Conservation (phyloP, 2,329 filamentous ascomycete genomes). For the Coniochaeta sp. region DNA sequence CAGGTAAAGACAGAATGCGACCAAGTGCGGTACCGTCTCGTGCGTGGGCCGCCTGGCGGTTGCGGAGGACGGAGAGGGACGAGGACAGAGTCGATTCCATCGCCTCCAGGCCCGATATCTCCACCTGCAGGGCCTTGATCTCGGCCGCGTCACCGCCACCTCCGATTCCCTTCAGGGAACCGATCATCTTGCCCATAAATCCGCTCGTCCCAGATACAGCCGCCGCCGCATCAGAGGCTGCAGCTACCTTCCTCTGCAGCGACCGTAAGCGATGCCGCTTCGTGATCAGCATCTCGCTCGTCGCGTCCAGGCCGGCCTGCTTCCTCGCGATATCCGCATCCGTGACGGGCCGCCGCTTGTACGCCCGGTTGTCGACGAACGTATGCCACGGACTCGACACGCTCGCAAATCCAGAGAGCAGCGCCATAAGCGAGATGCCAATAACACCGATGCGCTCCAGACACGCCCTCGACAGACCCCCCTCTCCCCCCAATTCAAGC, state of each 20-base stretch:
- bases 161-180: constrained; percentile 48
- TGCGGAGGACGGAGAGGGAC: constrained; percentile 56
- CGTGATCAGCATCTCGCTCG: constrained; percentile 68
- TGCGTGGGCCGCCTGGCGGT: constrained; percentile 54
- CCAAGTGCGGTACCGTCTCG: constrained; percentile 62
- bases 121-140: constrained; percentile 57
- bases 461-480: constrained; percentile 42
- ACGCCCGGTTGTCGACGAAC: constrained; percentile 54
- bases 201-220: constrained; percentile 35
- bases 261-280: constrained; percentile 67
- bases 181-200: constrained; percentile 67
- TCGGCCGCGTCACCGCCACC: constrained; percentile 51
- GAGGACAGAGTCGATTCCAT: constrained; percentile 68
- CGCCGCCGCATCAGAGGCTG: constrained; percentile 13
- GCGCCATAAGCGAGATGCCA: constrained; percentile 78
- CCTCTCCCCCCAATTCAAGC: constrained; percentile 11
- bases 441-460: constrained; percentile 72
- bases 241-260: constrained; percentile 54
- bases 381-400: constrained; percentile 82
- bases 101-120: constrained; percentile 70
- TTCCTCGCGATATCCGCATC: constrained; percentile 71
- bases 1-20: constrained; percentile 51
- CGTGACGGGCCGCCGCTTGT: constrained; percentile 49
- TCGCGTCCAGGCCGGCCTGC: constrained; percentile 69
- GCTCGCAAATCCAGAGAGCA: constrained; percentile 84